Evolutionary conservation across 495 filamentous ascomycete genomes (phyloP), one percentile per base, ranked within the genome.

Genomic region (Penicillium crystallinum): DNA sequence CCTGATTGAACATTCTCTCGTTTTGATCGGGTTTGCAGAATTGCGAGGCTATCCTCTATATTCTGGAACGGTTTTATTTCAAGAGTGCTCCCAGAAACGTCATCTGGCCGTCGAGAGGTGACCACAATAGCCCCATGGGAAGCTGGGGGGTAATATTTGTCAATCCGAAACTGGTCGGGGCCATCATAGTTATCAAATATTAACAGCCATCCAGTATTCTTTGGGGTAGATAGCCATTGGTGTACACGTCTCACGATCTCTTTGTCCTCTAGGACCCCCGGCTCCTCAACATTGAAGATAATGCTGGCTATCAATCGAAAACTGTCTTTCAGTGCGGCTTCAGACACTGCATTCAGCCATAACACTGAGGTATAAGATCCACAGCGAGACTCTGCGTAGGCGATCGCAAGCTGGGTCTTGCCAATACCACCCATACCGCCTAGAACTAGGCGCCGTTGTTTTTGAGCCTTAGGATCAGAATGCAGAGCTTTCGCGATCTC

Each of bases 401-500:
- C 46, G 9, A 58, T 54, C 4, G 56, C 51, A 52, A 58, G 56
- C 47, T 45, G 47, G 30, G 52, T 58, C 36, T 58, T 58, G 42
- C 56, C 56, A 8, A 55, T 35, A 22, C 56, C 56, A 35, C 56
- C 56, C 37, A 34, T 33, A 6, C 42, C 42, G 6, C 42, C 18
- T 0, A 45, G 42, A 2, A 45, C 17, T 7, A 41, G 36, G 29
- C n/a, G 33, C 15, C 19, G 37, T 17, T 54, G 35, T 1, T 42
- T 50, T 14, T 40, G 25, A 44, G 0, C 6, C 15, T 40, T 49
- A 2, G 22, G 25, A 38, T 1, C 1, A 27, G 25, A 18, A 1
- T 54, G 36, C n/a, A 48, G 21, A 29, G 23, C 14, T 17, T 35
- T 1, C 17, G 27, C 27, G 10, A 53, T 53, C 11, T 46, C 18